Evolutionary conservation across 768 basidiomycete species (phyloP), one percentile per base, ranked within the genome.

Genomic region (Scleroderma citrinum): DNA sequence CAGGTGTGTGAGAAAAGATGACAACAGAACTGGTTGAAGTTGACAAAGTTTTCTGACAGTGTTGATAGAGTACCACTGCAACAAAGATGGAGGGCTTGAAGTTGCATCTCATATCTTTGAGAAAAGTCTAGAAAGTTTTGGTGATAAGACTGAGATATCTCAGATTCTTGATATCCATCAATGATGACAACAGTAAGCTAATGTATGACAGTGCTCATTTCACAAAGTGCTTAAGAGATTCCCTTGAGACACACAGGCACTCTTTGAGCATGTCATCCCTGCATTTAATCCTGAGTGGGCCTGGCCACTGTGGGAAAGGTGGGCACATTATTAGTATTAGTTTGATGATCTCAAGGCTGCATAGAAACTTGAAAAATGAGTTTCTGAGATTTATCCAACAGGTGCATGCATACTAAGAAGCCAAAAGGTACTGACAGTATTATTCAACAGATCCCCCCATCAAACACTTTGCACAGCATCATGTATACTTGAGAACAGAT

Each of bases 241-340:
- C 34, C 32, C 32, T 43, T 7, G 51, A 99, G 96, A 99, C 70
- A 95, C 95, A 1, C 82, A 94, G 48, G 95, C 95, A 0, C 71
- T 98, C 23, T 99, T 99, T 62, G 95, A 99, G 63, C 81, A 89
- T 23, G 84, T 90, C 7, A 87, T 95, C 21, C 66, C 76, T 14
- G 84, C 78, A 3, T 92, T 96, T 64, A 68, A 85, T 11, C 71
- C 87, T 7, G 87, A 90, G 39, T 80, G 81, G 36, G 90, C 91
- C 14, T 76, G 88, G 31, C 84, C 87, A 0, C 75, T 98, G 16
- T 99, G 94, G 94, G 92, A 96, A 61, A 81, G 90, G 38, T 98
- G 94, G 96, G 85, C 92, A 4, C 77, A 85, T 48, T 95, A 95
- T 69, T 92, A 96, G 66, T 97, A 93, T 69, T 85, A 90, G 59